Evolutionary conservation across 2,329 filamentous ascomycete species (phyloP).

Genomic region (Ceratocystiopsis sp.): DNA sequence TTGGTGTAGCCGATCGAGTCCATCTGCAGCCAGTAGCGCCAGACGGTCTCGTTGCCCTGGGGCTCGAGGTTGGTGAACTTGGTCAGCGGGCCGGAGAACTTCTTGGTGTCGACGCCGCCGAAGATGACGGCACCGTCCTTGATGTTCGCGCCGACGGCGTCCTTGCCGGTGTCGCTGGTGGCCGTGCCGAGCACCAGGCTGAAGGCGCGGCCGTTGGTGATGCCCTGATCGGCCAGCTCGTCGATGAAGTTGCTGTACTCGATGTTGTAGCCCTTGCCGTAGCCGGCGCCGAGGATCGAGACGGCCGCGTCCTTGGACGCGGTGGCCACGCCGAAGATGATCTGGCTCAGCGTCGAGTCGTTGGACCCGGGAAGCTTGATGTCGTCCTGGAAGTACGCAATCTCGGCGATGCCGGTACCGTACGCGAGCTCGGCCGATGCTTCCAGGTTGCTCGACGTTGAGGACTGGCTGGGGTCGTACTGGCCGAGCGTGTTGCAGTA

Average conservation of each 20-base stretch:
- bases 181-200: constrained; percentile 17
- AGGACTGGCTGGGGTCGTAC: constrained; percentile 22
- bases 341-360: constrained; percentile 22
- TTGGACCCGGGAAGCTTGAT: constrained; percentile 15
- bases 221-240: constrained; percentile 25
- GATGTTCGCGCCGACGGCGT: constrained; percentile 6
- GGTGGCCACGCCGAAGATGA: constrained; percentile 44
- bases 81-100: constrained; percentile 22
- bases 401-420: constrained; percentile 25
- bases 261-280: constrained; percentile 24
- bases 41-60: constrained; percentile 10
- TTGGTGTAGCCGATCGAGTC: constrained; percentile 19
- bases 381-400: constrained; percentile 24
- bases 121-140: constrained; percentile 20
- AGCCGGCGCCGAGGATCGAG: constrained; percentile 55
- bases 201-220: constrained; percentile 24
- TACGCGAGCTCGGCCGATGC: constrained; percentile 21
- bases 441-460: constrained; percentile 14
- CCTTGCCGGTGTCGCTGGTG: constrained; percentile 5
- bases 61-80: constrained; percentile 14
- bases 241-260: constrained; percentile 30
- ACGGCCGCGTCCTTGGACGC: constrained; percentile 24
- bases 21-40: constrained; percentile 25
- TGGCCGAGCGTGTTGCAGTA: constrained; percentile 24
- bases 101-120: constrained; percentile 28